These are phyloP conservation scores for Cymbopogon flexuosus DNA, from an alignment of 202 grass and related monocot genomes.

Conservation along the genomic window DNA sequence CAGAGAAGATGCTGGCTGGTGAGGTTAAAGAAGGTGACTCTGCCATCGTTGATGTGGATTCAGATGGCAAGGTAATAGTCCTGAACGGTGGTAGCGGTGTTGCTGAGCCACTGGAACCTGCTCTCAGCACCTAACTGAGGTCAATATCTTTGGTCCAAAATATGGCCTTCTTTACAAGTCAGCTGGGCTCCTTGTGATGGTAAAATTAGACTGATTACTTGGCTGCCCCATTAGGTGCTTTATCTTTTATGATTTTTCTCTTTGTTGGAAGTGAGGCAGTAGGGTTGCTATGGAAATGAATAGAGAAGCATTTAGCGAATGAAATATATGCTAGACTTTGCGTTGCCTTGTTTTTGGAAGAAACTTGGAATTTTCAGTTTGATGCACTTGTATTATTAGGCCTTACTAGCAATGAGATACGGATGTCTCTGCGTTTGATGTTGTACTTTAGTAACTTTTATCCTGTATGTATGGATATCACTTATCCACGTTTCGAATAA, in stretches of 20 bases:
- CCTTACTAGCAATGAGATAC: not conserved
- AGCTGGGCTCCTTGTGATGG: constrained; percentile 19
- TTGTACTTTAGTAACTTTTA: constrained; percentile 1
- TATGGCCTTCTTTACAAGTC: not conserved
- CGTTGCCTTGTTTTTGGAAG: constrained; percentile 30
- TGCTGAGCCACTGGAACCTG: constrained; percentile 39
- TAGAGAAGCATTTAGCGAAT: constrained; percentile 9
- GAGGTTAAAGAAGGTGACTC: constrained; percentile 86
- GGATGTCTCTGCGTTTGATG: not conserved
- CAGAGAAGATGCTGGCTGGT: constrained; percentile 76
- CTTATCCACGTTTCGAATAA: not conserved
- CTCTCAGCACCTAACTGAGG: constrained; percentile 36
- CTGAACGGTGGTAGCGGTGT: constrained; percentile 55
- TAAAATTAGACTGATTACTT: constrained; percentile 23
- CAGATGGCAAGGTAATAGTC: constrained; percentile 73
- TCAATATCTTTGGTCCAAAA: not conserved
- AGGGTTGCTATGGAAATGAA: constrained; percentile 22
- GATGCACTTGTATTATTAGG: constrained; percentile 23
- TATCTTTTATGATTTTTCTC: not conserved
- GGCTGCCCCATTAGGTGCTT: constrained; percentile 20
- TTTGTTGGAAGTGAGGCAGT: constrained; percentile 23
- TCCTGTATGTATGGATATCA: not conserved
- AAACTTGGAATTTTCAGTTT: constrained; percentile 12
- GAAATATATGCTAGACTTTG: constrained; percentile 15
- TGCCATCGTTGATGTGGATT: constrained; percentile 77